Percentiles rank a stretch among this genome's conserved stretches.
Conservation (phyloP, 257 asterid species). For the Ajuga chamaepitys region DNA sequence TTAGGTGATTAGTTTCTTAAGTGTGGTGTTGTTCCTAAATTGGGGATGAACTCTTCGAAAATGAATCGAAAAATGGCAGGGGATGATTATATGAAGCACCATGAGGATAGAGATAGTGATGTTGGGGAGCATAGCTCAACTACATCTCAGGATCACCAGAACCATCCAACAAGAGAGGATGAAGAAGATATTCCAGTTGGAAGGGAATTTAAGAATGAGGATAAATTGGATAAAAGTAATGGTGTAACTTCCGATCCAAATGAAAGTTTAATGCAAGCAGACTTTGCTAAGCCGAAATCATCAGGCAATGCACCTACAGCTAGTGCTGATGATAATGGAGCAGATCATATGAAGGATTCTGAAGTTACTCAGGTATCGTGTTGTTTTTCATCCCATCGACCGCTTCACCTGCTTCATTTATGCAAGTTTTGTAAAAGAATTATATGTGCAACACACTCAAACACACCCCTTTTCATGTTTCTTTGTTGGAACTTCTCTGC, state of each 20-base stretch:
- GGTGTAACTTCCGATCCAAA: slow-evolving; percentile 12
- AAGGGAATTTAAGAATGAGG: slow-evolving; percentile 23
- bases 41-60: slow-evolving; percentile 17
- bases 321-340: slow-evolving; percentile 15
- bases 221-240: slow-evolving; percentile 19
- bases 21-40: slow-evolving; percentile 7
- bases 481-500: slow-evolving; percentile 14
- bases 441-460: background rate
- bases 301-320: slow-evolving; percentile 9
- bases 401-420: background rate
- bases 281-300: slow-evolving; percentile 10
- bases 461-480: too few species aligned
- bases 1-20: background rate
- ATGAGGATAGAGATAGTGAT: slow-evolving; percentile 18
- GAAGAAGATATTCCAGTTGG: slow-evolving; percentile 15
- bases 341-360: slow-evolving; percentile 23
- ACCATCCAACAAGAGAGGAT: slow-evolving; percentile 5
- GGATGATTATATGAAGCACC: slow-evolving; percentile 34
- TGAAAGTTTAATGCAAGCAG: slow-evolving; percentile 7
- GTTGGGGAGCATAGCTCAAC: slow-evolving; percentile 23
- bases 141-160: slow-evolving; percentile 15
- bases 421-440: background rate
- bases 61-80: slow-evolving; percentile 40
- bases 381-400: background rate
- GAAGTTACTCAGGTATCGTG: slow-evolving; percentile 40